Conservation (phyloP, 2,329 filamentous ascomycete genomes). For the Eutypella sp. region DNA sequence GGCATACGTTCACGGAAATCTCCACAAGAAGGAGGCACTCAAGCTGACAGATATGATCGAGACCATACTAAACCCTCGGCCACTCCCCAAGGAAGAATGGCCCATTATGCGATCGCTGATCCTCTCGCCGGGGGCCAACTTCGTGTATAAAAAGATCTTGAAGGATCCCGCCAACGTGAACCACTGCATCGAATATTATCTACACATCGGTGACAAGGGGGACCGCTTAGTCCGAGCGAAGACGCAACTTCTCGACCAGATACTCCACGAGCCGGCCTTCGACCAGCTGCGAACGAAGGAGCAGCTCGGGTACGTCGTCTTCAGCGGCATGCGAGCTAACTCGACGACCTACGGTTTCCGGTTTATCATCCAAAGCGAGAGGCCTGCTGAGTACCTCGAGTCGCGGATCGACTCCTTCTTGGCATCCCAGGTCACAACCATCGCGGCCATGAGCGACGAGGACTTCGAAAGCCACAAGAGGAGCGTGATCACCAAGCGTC, state of each 20-base stretch:
- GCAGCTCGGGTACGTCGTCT: conserved; percentile 95
- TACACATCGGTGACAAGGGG: conserved; percentile 64
- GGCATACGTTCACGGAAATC: conserved; percentile 81
- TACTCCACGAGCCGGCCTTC: conserved; percentile 89
- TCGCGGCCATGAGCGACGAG: conserved; percentile 71
- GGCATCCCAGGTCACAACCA: conserved; percentile 55
- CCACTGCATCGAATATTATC: conserved; percentile 75
- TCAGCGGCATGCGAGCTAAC: conserved; percentile 68
- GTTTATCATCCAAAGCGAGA: conserved; percentile 91
- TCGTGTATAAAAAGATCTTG: conserved; percentile 72
- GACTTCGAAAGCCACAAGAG: conserved; percentile 91
- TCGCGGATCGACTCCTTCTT: conserved; percentile 84
- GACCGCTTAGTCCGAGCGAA: conserved; percentile 70
- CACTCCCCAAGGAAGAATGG: conserved; percentile 74
- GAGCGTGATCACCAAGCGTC: conserved; percentile 77
- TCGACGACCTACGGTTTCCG: conserved; percentile 80
- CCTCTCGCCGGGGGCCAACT: conserved; percentile 76
- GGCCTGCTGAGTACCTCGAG: conserved; percentile 77
- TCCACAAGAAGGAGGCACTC: conserved; percentile 90
- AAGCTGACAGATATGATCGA: conserved; percentile 81
- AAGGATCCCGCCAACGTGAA: conserved; percentile 88
- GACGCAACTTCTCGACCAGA: conserved; percentile 77
- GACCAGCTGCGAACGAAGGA: conserved; percentile 95
- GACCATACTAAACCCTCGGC: conserved; percentile 66
- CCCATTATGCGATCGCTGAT: conserved; percentile 71